A percentile compares a stretch with the other conserved stretches of the same genome.
phyloP scores from a whole-genome alignment of 1,139 yeast genomes.

The Yamadazyma blattariae region DNA sequence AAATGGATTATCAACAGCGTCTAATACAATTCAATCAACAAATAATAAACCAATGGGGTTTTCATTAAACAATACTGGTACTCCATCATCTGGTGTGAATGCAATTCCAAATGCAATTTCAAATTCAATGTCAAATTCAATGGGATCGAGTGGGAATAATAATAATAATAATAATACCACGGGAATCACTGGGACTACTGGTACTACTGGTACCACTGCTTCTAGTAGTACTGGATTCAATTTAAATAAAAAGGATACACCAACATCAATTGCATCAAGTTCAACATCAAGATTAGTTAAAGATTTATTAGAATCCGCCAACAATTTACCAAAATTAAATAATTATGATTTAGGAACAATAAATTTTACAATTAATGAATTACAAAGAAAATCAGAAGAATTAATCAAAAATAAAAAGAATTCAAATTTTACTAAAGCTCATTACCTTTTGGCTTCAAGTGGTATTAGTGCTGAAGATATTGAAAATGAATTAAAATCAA shows the following conservation, averaged over 20 bases:
- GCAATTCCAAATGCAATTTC: too few relatives aligned
- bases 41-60: too few relatives aligned
- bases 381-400: slow-evolving; percentile 65
- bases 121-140: too few relatives aligned
- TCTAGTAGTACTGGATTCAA: not conserved
- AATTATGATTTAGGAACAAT: slow-evolving; percentile 66
- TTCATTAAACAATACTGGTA: too few relatives aligned
- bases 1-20: too few relatives aligned
- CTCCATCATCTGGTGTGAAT: too few relatives aligned
- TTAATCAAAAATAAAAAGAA: slow-evolving; percentile 46
- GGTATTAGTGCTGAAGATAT: slow-evolving; percentile 89
- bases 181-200: slow-evolving; percentile 1
- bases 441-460: slow-evolving; percentile 83
- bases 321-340: slow-evolving; percentile 62
- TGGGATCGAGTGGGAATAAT: slow-evolving; percentile 2
- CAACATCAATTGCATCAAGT: not conserved
- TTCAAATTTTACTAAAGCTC: slow-evolving; percentile 75
- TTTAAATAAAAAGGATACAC: too few relatives aligned
- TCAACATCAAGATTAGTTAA: slow-evolving; percentile 26
- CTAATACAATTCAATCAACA: too few relatives aligned
- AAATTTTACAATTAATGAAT: slow-evolving; percentile 73
- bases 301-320: slow-evolving; percentile 70
- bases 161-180: too few relatives aligned
- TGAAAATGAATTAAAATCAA: slow-evolving; percentile 57
- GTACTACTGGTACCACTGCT: not conserved